Evolutionary conservation across 306 rosid species (phyloP), one percentile per base, ranked within the genome.

Genomic region (Glycine tomentella): DNA sequence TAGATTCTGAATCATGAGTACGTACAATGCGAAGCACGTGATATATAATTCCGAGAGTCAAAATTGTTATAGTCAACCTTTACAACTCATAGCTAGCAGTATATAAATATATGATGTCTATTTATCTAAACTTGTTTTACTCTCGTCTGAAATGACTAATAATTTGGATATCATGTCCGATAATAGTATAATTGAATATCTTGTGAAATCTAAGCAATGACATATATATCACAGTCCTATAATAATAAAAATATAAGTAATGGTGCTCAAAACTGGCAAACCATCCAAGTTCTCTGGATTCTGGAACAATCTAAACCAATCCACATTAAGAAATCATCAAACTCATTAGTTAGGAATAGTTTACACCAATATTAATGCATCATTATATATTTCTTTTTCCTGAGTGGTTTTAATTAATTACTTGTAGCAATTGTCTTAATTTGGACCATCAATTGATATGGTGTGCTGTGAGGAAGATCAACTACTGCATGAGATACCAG

Each of bases 301-400:
- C 40, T 74, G 25, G 69, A 74, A 57, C 55, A 74, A 42, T 74
- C 68, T 57, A 40, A 56, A 55, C 78, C 78, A 57, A 74, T 17
- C 68, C 65, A 74, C 34, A 3, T 40, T 42, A 65, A 20, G 13
- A 11, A 9, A 16, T 74, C 56, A 42, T 57, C 69, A 17, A 57
- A 55, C 46, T 53, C 33, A 52, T 34, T 51, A 14, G 16, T 72
- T 33, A 34, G 33, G 61, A 70, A 72, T 72, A 72, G 7, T 72
- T 9, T 7, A 36, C 16, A 4, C 66, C 11, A 8, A 8, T 8
- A 45, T 8, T 17, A 9, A 36, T 36, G 40, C 31, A 36, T 36
- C 46, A 52, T 51, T 77, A 6, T 64, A 14, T 64, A 68, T 48
- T 17, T 17, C 5, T 3, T 25, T 9, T 68, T 63, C 31, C 11